A percentile compares a stretch with the other conserved stretches of the same genome.
These are phyloP conservation scores for Rhododendron ovatum DNA, from an alignment of 148 eudicot species.

Conservation along the genomic window DNA sequence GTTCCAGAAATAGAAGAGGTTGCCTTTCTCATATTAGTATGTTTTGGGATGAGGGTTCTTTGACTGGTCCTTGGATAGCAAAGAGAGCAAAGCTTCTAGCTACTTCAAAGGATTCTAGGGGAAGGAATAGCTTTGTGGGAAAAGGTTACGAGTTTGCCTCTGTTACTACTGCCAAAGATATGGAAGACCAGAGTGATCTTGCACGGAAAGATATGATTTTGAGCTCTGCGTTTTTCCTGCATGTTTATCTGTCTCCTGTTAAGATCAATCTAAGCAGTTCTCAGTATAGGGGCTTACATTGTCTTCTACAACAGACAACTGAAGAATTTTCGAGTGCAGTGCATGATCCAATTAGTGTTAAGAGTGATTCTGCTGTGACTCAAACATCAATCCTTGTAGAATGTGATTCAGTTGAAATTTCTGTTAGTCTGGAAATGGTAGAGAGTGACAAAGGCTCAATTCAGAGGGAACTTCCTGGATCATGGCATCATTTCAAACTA, in stretches of 20 bases:
- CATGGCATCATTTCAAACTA: constrained; percentile 61
- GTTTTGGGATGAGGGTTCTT: constrained; percentile 59
- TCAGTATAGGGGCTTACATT: constrained; percentile 37
- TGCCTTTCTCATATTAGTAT: constrained; percentile 52
- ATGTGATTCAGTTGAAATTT: constrained; percentile 56
- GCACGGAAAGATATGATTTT: constrained; percentile 54
- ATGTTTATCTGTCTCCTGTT: constrained; percentile 47
- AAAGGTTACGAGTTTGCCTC: constrained; percentile 70
- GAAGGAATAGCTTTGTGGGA: constrained; percentile 31
- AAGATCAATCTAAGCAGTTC: constrained; percentile 42
- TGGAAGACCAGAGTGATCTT: constrained; percentile 36
- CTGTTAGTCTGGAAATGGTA: constrained; percentile 37
- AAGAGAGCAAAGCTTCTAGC: constrained; percentile 70
- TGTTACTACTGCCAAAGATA: constrained; percentile 51
- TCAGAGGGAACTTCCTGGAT: constrained; percentile 83
- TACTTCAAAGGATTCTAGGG: constrained; percentile 47
- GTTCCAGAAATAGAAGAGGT: constrained; percentile 38
- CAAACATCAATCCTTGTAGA: constrained; percentile 75
- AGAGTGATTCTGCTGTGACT: constrained; percentile 20
- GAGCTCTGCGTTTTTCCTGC: constrained; percentile 64
- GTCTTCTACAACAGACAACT: constrained; percentile 47
- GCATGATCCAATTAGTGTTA: constrained; percentile 27
- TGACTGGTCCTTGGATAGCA: constrained; percentile 65
- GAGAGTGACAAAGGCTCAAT: constrained; percentile 48
- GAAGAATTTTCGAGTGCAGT: constrained; percentile 32